These are phyloP conservation scores for Sporothrix schenckii DNA, from an alignment of 2,329 filamentous ascomycete genomes.

Conservation along the genomic window DNA sequence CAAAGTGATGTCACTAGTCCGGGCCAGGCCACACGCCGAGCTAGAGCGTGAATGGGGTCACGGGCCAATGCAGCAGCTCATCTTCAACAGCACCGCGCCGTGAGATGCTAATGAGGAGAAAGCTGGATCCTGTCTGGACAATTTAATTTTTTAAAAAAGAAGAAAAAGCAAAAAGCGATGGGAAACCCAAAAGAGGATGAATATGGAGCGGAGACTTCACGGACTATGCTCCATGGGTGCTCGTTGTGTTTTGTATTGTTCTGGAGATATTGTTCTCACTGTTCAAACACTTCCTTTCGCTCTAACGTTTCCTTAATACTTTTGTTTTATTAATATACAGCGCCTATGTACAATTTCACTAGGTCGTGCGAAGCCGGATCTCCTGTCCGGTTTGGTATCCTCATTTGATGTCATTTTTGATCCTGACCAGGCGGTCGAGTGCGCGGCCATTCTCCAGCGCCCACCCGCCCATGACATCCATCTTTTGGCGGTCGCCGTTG, in stretches of 20 bases:
- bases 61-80: not conserved
- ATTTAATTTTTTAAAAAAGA: not conserved
- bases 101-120: conserved; percentile 6
- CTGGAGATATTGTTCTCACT: not conserved
- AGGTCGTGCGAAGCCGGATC: not conserved
- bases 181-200: too few relatives aligned
- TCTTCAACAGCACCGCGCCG: conserved; percentile 3
- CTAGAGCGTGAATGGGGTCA: not conserved
- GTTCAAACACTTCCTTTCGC: not conserved
- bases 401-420: conserved; percentile 17
- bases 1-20: conserved; percentile 26
- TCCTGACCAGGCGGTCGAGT: conserved; percentile 57
- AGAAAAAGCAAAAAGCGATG: not conserved
- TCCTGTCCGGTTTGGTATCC: too few relatives aligned
- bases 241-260: too few relatives aligned
- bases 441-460: conserved; percentile 64
- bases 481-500: conserved; percentile 49
- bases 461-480: conserved; percentile 61
- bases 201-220: too few relatives aligned
- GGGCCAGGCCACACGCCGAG: conserved; percentile 14
- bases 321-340: conserved; percentile 1
- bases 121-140: not conserved
- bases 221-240: too few relatives aligned
- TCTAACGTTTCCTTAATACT: not conserved
- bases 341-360: conserved; percentile 8